Conservation (phyloP, 148 eudicot genomes). For the Pharnaceum exiguum region DNA sequence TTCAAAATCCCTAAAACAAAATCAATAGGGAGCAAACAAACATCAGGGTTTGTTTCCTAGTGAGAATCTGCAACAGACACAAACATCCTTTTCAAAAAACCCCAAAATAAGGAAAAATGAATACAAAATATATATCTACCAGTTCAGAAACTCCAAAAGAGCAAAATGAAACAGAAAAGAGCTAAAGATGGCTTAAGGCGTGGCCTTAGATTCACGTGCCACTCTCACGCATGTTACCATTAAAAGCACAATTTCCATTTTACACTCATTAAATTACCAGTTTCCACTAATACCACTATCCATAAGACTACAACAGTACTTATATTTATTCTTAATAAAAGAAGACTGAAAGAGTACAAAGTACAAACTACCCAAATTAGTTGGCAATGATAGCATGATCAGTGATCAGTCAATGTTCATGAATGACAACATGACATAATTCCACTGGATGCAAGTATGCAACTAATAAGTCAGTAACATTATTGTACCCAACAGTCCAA, state of each 20-base stretch:
- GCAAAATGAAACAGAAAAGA: slow-evolving; percentile 18
- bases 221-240: slow-evolving; percentile 18
- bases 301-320: neutral
- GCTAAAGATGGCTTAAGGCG: slow-evolving; percentile 25
- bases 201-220: slow-evolving; percentile 49
- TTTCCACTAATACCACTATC: neutral
- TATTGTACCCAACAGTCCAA: neutral
- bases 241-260: slow-evolving; percentile 10
- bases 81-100: slow-evolving; percentile 18
- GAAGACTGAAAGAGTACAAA: neutral
- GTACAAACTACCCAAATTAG: no score
- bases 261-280: neutral
- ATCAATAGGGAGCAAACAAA: neutral
- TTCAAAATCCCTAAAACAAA: slow-evolving; percentile 10
- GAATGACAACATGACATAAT: no score
- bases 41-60: neutral
- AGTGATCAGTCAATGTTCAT: no score
- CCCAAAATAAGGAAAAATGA: slow-evolving; percentile 2
- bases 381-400: no score
- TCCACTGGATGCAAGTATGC: no score
- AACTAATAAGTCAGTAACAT: neutral
- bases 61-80: slow-evolving; percentile 22
- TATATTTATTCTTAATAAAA: neutral
- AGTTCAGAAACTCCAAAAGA: neutral
- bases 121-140: slow-evolving; percentile 1